Evolutionary conservation across 1,284 basidiomycete species (phyloP).

Genomic region (Rhizoctonia solani): DNA sequence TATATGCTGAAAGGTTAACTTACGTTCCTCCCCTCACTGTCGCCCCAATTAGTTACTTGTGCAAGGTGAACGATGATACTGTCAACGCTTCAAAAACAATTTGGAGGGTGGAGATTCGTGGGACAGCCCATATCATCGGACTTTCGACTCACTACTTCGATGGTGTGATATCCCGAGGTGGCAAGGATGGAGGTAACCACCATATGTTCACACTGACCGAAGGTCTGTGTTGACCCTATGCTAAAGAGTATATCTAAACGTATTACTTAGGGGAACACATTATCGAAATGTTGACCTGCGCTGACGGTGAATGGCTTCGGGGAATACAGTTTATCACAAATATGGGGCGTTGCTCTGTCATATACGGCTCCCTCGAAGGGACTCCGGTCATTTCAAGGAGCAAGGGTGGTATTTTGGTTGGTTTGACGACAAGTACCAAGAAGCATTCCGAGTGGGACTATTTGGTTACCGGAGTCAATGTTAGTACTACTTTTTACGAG

Average conservation of each 20-base stretch:
- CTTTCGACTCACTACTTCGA: no score
- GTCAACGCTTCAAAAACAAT: background rate
- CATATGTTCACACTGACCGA: background rate
- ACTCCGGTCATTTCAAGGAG: background rate
- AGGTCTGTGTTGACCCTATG: background rate
- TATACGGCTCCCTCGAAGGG: background rate
- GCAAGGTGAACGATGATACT: background rate
- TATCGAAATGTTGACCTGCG: background rate
- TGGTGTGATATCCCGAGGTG: no score
- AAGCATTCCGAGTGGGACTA: background rate
- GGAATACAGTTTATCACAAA: constrained; percentile 17
- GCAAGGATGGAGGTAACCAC: background rate
- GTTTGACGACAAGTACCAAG: constrained; percentile 6
- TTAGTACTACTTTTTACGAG: background rate
- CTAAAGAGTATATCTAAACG: background rate
- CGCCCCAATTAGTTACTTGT: no score
- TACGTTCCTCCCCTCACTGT: no score
- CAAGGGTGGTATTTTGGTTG: background rate
- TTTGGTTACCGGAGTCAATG: background rate
- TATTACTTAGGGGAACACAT: constrained; percentile 2
- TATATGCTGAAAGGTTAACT: background rate
- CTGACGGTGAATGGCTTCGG: background rate
- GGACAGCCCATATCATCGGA: no score
- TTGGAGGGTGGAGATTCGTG: background rate
- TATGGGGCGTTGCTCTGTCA: background rate